Evolutionary conservation across 179 eudicot species (phyloP).

Genomic region (Kewa caespitosa): DNA sequence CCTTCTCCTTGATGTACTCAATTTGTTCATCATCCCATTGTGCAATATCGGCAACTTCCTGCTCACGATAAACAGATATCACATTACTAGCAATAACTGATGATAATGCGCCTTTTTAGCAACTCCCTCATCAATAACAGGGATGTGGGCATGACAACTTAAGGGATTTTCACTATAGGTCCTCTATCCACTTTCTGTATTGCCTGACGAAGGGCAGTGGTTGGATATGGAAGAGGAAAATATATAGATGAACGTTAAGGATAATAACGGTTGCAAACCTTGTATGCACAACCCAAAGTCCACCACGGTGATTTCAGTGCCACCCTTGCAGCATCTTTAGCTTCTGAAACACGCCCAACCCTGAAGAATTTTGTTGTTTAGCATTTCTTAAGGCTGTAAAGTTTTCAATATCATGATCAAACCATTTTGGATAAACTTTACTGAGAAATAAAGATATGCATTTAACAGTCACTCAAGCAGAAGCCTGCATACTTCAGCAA

Average conservation of each 20-base stretch:
- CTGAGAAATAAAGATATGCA: not conserved
- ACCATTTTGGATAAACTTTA: not conserved
- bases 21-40: slow-evolving; percentile 97
- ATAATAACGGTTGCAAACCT: slow-evolving; percentile 38
- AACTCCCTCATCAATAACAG: not conserved
- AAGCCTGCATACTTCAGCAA: slow-evolving; percentile 57
- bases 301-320: slow-evolving; percentile 99
- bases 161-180: not conserved
- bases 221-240: slow-evolving; percentile 3
- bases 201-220: not conserved
- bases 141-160: not conserved
- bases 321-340: slow-evolving; percentile 90
- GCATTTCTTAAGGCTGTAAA: not conserved
- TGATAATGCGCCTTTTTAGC: not conserved
- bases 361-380: slow-evolving; percentile 32
- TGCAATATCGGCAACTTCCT: slow-evolving; percentile 92
- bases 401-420: not conserved
- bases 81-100: not conserved
- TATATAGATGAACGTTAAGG: not conserved
- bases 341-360: slow-evolving; percentile 81
- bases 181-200: not conserved
- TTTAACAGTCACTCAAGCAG: not conserved
- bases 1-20: slow-evolving; percentile 73
- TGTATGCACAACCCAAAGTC: slow-evolving; percentile 91
- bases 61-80: slow-evolving; percentile 17